Percentiles rank a stretch among this genome's conserved stretches.
Conservation (phyloP, 495 filamentous ascomycete species). For the Penicillium riverlandense region DNA sequence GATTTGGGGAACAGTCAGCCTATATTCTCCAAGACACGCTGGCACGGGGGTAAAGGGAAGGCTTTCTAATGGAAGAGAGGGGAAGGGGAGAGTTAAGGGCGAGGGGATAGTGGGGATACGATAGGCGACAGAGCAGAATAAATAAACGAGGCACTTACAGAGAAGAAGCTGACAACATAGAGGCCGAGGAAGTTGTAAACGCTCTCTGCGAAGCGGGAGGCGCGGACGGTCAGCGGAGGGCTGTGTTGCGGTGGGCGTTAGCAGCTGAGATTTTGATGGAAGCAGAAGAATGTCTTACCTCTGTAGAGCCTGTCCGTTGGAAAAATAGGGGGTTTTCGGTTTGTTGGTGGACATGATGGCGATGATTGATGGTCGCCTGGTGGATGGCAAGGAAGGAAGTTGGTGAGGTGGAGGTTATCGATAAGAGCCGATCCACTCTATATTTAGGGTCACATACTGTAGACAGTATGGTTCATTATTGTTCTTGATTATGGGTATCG, state of each 20-base stretch:
- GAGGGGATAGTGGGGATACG: background rate
- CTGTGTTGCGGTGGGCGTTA: constrained; percentile 22
- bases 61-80: background rate
- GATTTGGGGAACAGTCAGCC: constrained; percentile 12
- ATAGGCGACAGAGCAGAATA: background rate
- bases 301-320: constrained; percentile 29
- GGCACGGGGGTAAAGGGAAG: background rate
- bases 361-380: background rate
- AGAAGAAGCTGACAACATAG: constrained; percentile 36
- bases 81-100: background rate
- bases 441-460: background rate
- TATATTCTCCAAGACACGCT: background rate
- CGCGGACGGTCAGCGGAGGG: constrained; percentile 37
- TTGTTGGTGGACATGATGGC: constrained; percentile 25
- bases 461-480: too few species aligned
- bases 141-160: constrained; percentile 19
- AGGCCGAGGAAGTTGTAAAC: constrained; percentile 38
- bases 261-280: constrained; percentile 10
- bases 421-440: constrained; percentile 3
- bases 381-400: background rate
- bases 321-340: constrained; percentile 23
- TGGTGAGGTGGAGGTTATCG: constrained; percentile 9
- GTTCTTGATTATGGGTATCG: constrained; percentile 11
- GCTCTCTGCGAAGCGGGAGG: constrained; percentile 36
- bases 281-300: constrained; percentile 13